Conservation (phyloP, 257 asterid species). For the Cinchona pubescens region DNA sequence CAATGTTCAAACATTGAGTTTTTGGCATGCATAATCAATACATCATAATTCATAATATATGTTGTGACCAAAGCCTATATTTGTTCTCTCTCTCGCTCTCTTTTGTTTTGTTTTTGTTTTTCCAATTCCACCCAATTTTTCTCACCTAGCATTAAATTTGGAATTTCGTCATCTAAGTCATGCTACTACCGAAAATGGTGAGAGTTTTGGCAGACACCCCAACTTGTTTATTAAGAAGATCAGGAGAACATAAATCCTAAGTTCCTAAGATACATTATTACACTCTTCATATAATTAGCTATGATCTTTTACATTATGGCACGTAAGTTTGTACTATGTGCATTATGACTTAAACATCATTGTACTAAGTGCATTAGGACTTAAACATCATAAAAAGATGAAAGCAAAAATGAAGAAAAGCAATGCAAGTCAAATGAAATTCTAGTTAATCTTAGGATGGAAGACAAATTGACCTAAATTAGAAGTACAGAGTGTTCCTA, state of each 20-base stretch:
- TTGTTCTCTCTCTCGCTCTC: too few species aligned
- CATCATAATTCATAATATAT: background rate
- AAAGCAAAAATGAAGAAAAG: too few species aligned
- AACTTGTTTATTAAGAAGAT: too few species aligned
- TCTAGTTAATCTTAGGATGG: background rate
- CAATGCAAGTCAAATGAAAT: background rate
- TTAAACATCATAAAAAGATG: background rate
- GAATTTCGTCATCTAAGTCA: background rate
- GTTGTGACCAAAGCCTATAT: background rate
- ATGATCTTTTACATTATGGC: background rate
- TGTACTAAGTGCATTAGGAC: background rate
- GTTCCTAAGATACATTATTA: too few species aligned
- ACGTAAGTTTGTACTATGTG: background rate
- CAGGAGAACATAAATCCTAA: too few species aligned
- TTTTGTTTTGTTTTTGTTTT: too few species aligned
- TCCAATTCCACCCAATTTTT: too few species aligned
- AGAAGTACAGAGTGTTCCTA: background rate
- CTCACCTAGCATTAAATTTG: too few species aligned
- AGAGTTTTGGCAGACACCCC: too few species aligned
- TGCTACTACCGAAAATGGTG: too few species aligned
- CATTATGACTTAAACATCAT: background rate
- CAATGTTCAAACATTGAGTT: conserved; percentile 21
- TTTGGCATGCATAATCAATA: too few species aligned
- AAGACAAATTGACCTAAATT: background rate
- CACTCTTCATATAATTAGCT: too few species aligned